Evolutionary conservation across 2,329 filamentous ascomycete genomes (phyloP).

Genomic region (Alternaria sp.): DNA sequence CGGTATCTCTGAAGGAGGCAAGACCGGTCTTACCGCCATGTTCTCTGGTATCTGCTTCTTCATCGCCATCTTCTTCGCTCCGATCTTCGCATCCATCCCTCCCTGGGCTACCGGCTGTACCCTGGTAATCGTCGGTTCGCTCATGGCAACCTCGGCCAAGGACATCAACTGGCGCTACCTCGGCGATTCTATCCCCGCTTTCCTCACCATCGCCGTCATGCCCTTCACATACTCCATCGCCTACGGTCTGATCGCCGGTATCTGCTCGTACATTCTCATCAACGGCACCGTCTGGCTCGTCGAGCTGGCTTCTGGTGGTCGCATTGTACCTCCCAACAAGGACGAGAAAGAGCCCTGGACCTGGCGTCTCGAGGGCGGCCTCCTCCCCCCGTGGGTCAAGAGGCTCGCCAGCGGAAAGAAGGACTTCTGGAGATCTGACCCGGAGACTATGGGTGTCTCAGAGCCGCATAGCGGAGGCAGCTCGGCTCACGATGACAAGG

Average conservation of each 20-base stretch:
- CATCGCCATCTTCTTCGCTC: slow-evolving; percentile 85
- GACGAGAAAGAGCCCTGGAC: slow-evolving; percentile 81
- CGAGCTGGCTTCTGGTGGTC: slow-evolving; percentile 69
- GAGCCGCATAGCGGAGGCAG: slow-evolving; percentile 36
- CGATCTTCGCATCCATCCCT: slow-evolving; percentile 87
- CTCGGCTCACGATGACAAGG: slow-evolving; percentile 33
- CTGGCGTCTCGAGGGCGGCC: slow-evolving; percentile 74
- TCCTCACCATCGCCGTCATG: slow-evolving; percentile 84
- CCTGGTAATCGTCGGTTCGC: slow-evolving; percentile 83
- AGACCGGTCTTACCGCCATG: slow-evolving; percentile 83
- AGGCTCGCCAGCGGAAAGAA: slow-evolving; percentile 70
- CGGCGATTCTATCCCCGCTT: slow-evolving; percentile 83
- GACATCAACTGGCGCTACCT: slow-evolving; percentile 88
- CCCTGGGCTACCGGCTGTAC: slow-evolving; percentile 90
- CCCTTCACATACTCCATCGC: slow-evolving; percentile 90
- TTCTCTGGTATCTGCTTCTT: slow-evolving; percentile 78
- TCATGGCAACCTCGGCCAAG: slow-evolving; percentile 79
- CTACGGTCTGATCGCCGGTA: slow-evolving; percentile 82
- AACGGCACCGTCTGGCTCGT: slow-evolving; percentile 75
- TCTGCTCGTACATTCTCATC: slow-evolving; percentile 76
- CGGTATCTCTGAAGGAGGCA: slow-evolving; percentile 85
- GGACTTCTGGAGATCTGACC: slow-evolving; percentile 68
- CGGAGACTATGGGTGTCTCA: slow-evolving; percentile 32
- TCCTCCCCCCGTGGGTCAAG: slow-evolving; percentile 76
- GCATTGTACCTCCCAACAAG: slow-evolving; percentile 76